Conservation (phyloP, 345 rosid species). For the Heritiera littoralis region DNA sequence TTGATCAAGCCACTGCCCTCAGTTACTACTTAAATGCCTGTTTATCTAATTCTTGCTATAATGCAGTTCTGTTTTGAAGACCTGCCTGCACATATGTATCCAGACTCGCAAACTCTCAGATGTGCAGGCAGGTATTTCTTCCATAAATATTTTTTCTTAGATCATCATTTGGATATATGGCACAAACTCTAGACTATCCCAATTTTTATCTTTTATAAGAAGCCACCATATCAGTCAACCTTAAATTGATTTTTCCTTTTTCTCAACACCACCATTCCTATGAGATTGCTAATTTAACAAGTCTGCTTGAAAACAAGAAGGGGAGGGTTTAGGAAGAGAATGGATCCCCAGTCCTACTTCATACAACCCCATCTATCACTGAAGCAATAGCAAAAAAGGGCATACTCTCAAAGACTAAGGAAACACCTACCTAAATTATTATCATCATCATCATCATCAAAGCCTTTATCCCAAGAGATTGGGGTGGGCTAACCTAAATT, state of each 20-base stretch:
- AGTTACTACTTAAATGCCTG: background rate
- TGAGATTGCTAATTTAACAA: background rate
- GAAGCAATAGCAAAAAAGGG: background rate
- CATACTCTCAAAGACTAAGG: background rate
- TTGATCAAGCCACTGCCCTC: background rate
- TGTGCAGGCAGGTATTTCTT: background rate
- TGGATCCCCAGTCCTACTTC: background rate
- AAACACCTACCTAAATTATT: background rate
- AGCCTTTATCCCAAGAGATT: no score
- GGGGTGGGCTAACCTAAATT: no score
- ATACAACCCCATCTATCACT: background rate
- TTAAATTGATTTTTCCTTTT: background rate
- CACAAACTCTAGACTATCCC: background rate
- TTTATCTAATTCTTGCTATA: background rate
- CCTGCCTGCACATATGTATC: background rate
- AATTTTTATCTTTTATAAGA: background rate
- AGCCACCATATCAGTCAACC: background rate
- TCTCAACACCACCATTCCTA: background rate
- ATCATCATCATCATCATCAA: background rate
- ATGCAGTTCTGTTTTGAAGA: background rate
- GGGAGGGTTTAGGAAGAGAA: background rate
- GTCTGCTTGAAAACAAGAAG: background rate
- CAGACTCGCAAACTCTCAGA: background rate
- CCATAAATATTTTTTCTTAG: background rate
- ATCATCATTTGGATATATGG: background rate